A percentile compares a stretch with the other conserved stretches of the same genome.
Conservation (phyloP, 208 protist genomes). For the Wallacemonas sp. region DNA sequence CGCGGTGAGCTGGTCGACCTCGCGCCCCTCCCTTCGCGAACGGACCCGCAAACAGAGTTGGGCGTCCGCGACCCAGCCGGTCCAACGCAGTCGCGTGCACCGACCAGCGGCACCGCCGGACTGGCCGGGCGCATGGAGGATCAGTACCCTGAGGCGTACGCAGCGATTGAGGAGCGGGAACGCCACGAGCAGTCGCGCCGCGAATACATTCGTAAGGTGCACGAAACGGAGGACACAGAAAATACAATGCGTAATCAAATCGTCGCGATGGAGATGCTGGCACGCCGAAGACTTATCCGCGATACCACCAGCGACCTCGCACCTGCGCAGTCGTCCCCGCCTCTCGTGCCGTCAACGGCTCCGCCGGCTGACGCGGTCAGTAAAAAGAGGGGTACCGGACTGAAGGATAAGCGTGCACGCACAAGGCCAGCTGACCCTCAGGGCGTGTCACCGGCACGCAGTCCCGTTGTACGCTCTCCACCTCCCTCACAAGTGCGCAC, state of each 20-base stretch:
- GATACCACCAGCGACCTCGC: not conserved
- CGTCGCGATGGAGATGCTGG: conserved; percentile 10
- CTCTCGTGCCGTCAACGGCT: not conserved
- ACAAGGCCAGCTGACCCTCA: no score
- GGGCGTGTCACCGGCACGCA: no score
- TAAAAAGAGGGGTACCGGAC: not conserved
- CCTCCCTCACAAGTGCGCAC: not conserved
- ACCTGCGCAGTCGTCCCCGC: not conserved
- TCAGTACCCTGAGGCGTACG: not conserved
- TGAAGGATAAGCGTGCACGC: no score
- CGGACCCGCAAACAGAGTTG: no score
- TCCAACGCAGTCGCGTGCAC: not conserved
- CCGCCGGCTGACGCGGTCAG: not conserved
- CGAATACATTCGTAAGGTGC: conserved; percentile 13
- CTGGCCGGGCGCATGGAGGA: not conserved
- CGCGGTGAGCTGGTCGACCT: not conserved
- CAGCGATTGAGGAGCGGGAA: not conserved
- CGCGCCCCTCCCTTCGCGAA: not conserved
- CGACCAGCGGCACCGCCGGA: not conserved
- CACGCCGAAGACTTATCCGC: not conserved
- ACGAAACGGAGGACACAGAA: conserved; percentile 24
- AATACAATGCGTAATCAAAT: conserved; percentile 9
- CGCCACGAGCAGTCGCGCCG: conserved; percentile 6
- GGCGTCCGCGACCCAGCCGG: not conserved
- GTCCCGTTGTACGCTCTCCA: not conserved